phyloP scores from a whole-genome alignment of 495 filamentous ascomycete species.

The Penicillium silybi region DNA sequence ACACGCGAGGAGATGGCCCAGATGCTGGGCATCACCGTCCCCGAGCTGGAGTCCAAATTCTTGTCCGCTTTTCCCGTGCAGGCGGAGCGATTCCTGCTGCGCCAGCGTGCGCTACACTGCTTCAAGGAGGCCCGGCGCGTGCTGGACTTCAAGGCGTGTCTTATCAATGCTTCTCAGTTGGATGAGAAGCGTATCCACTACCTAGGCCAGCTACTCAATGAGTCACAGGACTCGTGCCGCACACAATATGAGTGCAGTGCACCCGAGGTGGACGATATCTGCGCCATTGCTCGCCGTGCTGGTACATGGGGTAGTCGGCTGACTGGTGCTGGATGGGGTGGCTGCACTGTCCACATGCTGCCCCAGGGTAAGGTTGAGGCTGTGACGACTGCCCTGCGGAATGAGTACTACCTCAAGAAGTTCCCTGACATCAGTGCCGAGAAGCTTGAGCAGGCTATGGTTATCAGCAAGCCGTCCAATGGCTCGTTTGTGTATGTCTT shows the following conservation, averaged over 20 bases:
- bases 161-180: conserved; percentile 49
- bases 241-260: conserved; percentile 87
- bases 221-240: conserved; percentile 81
- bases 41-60: conserved; percentile 68
- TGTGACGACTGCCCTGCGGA: conserved; percentile 70
- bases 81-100: conserved; percentile 82
- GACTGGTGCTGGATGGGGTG: conserved; percentile 96
- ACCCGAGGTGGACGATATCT: conserved; percentile 83
- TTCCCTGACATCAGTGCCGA: conserved; percentile 67
- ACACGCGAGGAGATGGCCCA: conserved; percentile 81
- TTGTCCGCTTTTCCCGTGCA: conserved; percentile 83
- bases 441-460: conserved; percentile 73
- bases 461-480: conserved; percentile 76
- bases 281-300: conserved; percentile 67
- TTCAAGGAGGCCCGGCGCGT: conserved; percentile 87
- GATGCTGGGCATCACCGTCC: conserved; percentile 62
- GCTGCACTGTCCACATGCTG: conserved; percentile 90
- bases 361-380: conserved; percentile 79
- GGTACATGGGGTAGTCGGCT: conserved; percentile 83
- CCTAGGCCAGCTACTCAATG: conserved; percentile 83
- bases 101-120: conserved; percentile 83
- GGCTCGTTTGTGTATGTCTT: conserved; percentile 45
- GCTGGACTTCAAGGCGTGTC: conserved; percentile 70
- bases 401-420: conserved; percentile 75
- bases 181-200: conserved; percentile 59